Evolutionary conservation across 2,329 filamentous ascomycete species (phyloP).

Genomic region (Paecilomyces sp.): DNA sequence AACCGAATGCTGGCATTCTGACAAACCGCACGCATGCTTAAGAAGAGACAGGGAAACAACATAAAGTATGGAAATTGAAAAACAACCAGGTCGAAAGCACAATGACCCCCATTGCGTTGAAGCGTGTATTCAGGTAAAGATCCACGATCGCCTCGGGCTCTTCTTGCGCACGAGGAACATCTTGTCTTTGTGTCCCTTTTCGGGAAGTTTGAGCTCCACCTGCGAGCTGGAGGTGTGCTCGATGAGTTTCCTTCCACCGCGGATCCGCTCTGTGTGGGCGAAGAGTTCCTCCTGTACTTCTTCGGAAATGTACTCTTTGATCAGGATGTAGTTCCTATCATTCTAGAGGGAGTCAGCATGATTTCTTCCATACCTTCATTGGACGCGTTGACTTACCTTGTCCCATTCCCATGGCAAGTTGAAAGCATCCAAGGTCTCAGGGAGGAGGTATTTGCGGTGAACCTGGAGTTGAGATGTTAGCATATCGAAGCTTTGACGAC

Average conservation of each 20-base stretch:
- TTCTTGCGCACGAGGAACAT: conserved; percentile 42
- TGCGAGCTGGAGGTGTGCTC: conserved; percentile 26
- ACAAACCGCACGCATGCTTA: not conserved
- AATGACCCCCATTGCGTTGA: not conserved
- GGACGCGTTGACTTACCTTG: conserved; percentile 32
- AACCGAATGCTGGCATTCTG: not conserved
- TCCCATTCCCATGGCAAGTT: conserved; percentile 41
- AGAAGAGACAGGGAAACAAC: not conserved
- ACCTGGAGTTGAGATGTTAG: conserved; percentile 22
- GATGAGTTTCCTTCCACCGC: conserved; percentile 48
- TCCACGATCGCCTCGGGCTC: conserved; percentile 27
- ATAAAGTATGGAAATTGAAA: not conserved
- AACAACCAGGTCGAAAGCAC: not conserved
- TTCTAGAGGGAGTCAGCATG: conserved; percentile 16
- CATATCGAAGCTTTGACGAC: not conserved
- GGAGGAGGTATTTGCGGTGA: conserved; percentile 38
- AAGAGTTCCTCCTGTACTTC: conserved; percentile 66
- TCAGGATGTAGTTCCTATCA: conserved; percentile 63
- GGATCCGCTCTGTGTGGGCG: conserved; percentile 60
- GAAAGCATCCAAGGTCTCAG: conserved; percentile 41
- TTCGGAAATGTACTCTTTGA: conserved; percentile 66
- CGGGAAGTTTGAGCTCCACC: conserved; percentile 36
- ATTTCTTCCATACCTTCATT: not conserved
- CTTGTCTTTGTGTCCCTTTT: conserved; percentile 32
- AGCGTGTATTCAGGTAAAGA: conserved; percentile 23